Evolutionary conservation across 2,329 filamentous ascomycete species (phyloP).

Genomic region (Aspergillus luchuensis): DNA sequence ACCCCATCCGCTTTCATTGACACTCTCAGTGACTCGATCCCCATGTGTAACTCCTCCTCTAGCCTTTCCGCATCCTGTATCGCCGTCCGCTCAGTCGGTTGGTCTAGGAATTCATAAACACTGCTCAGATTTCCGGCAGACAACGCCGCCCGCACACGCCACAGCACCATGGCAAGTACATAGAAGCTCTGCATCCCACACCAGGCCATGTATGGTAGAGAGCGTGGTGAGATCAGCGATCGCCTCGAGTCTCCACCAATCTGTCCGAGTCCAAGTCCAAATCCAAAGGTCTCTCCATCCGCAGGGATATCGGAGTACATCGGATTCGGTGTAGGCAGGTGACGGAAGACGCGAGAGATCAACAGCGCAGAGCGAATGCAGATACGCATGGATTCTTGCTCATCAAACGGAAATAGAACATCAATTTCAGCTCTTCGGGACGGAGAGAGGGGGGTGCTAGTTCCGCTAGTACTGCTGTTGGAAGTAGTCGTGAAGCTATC

Average conservation of each 20-base stretch:
- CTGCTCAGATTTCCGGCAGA: background rate
- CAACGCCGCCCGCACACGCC: background rate
- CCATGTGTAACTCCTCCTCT: conserved; percentile 6
- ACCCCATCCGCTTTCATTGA: conserved; percentile 3
- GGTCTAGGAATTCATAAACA: background rate
- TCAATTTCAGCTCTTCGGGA: no score
- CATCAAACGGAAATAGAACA: no score
- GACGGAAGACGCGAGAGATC: no score
- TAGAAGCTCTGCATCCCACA: conserved; percentile 7
- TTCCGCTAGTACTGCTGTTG: no score
- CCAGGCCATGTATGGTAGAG: conserved; percentile 4
- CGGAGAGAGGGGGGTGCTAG: no score
- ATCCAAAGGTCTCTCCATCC: background rate
- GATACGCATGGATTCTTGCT: no score
- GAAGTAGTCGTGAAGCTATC: background rate
- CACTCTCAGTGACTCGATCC: background rate
- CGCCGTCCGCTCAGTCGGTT: background rate
- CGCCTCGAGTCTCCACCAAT: background rate
- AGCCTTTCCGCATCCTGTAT: conserved; percentile 8
- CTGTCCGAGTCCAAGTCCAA: no score
- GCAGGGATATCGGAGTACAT: background rate
- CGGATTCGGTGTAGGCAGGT: conserved; percentile 3
- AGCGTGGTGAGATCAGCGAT: background rate
- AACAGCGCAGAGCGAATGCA: no score
- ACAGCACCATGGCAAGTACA: background rate